Evolutionary conservation across 228 moss, liverwort and hornwort species (phyloP), one percentile per base, ranked within the genome.

Genomic region (Sphagnum magellanicum): DNA sequence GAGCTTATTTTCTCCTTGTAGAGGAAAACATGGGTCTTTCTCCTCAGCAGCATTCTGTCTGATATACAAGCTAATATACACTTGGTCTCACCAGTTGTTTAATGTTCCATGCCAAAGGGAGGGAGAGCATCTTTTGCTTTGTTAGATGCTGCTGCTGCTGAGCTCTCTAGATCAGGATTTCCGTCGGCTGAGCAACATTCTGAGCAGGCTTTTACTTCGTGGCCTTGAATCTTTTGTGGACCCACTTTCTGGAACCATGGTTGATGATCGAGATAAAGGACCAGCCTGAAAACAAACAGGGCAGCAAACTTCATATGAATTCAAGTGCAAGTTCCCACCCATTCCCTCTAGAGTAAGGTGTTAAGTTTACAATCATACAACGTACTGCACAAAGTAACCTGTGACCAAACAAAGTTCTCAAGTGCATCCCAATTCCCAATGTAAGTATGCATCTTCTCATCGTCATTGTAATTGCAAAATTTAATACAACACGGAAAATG

Each of bases 191-290:
- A 95, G 87, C 77, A 92, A 79, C 70, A 92, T 92, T 79, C 92
- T 90, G 67, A 95, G 89, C 76, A 95, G 87, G 87, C 95, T 95
- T 81, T 86, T 95, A 87, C 92, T 95, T 52, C 92, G 88, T 59
- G 72, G 77, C 68, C 87, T 84, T 48, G 77, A 50, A 47, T 91
- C 89, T 75, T 84, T 92, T 16, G 73, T 72, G 58, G 84, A n/a
- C 51, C 85, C 85, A 59, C 70, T 90, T 73, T 81, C 92, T 76
- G 79, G 75, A 71, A 84, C 60, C 90, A 92, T 95, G 67, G 78
- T 77, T 63, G 78, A 79, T 48, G 83, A 86, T 50, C 77, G 85
- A 63, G 60, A 74, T 75, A 76, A 82, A 59, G 71, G 70, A 78
- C 76, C 53, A 72, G 67, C 79, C 74, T 71, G 59, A 46, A 52